Evolutionary conservation across 306 rosid species (phyloP), one percentile per base, ranked within the genome.

Genomic region (Trifolium repens): DNA sequence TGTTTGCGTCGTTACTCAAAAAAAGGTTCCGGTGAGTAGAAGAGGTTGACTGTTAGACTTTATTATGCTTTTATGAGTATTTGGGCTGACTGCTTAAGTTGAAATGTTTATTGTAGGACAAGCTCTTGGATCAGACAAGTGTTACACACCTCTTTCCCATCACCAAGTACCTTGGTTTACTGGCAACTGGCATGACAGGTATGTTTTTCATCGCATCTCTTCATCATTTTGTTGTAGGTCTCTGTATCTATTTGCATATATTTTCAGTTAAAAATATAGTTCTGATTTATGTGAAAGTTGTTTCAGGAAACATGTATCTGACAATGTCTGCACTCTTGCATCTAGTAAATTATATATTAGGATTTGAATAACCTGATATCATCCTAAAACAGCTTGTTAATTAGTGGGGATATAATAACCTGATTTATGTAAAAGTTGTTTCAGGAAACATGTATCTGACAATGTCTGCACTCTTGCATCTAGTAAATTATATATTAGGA

Each of bases 121-220:
- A 96, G 69, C 99, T 96, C 66, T 89, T 96, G 93, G 99, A 96
- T 76, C 96, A 96, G 80, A 88, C 97, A 64, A 96, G 99, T 79
- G 98, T 96, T 27, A 76, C 97, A 3, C 99, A 96, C 76, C 98
- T 92, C 43, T 96, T 96, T 81, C 88, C 96, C 67, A 89, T 96
- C 57, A 96, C 99, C 0, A 88, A 96, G 91, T 92, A 86, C 76
- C 91, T 96, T 59, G 99, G 99, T 43, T 84, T 96, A 80, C 85
- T 96, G 62, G 99, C 99, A 10, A 96, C 99, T 78, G 99, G 99
- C 84, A 96, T 96, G 84, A 96, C 99, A 83, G 98, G 70, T 81
- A 40, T 66, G 71, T 69, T 67, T 60, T 59, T 71, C 14, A n/a
- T 59, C 8, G 3, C 26, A 49, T 50, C 46, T 37, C 58, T 42